Conservation (phyloP, 1,139 yeast genomes). For the Geotrichum reessii region DNA sequence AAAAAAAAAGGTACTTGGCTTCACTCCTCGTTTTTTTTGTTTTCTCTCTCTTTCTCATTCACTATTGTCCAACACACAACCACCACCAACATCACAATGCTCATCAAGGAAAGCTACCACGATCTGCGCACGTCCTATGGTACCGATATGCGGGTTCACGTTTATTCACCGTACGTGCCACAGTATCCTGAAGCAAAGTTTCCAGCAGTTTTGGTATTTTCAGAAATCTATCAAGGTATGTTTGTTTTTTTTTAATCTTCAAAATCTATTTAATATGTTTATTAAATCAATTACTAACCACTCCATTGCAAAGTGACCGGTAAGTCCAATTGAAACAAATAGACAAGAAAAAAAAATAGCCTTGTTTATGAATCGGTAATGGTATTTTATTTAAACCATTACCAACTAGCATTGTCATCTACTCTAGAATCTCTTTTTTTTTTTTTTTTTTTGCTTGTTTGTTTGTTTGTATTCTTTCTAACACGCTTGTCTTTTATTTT, state of each 20-base stretch:
- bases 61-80: not conserved
- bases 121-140: slow-evolving; percentile 64
- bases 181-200: slow-evolving; percentile 71
- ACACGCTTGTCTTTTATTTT: slow-evolving; percentile 20
- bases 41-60: too few species aligned
- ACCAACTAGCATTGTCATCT: not conserved
- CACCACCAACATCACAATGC: slow-evolving; percentile 41
- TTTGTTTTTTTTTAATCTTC: not conserved
- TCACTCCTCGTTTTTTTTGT: too few species aligned
- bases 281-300: too few species aligned
- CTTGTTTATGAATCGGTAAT: too few species aligned
- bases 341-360: not conserved
- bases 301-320: slow-evolving; percentile 21
- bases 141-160: slow-evolving; percentile 60
- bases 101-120: slow-evolving; percentile 58
- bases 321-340: slow-evolving; percentile 4
- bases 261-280: too few species aligned
- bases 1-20: too few species aligned
- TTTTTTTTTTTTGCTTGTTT: not conserved
- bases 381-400: too few species aligned
- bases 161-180: slow-evolving; percentile 62
- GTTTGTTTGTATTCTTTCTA: too few species aligned
- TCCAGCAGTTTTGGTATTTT: slow-evolving; percentile 74
- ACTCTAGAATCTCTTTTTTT: not conserved
- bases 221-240: slow-evolving; percentile 71